A percentile compares a stretch with the other conserved stretches of the same genome.
phyloP scores from a whole-genome alignment of 1,139 yeast genomes.

The Suhomyces maxii region DNA sequence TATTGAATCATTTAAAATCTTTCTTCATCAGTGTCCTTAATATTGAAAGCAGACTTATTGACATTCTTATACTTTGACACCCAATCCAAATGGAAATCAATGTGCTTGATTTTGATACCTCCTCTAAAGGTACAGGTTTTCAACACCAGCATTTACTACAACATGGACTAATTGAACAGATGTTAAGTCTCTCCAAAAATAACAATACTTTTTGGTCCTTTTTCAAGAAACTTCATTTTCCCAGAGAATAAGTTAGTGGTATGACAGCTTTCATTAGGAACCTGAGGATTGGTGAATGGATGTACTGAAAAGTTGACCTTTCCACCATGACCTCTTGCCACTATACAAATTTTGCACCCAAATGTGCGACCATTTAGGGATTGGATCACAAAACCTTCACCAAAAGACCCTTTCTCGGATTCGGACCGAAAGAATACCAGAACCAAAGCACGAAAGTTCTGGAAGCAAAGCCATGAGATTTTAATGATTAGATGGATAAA shows the following conservation, averaged over 20 bases:
- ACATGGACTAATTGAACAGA: constrained; percentile 51
- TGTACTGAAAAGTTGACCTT: constrained; percentile 34
- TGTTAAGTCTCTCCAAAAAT: constrained; percentile 51
- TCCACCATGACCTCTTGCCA: constrained; percentile 47
- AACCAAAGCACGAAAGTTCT: neutral
- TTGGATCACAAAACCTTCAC: constrained; percentile 20
- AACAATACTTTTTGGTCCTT: constrained; percentile 25
- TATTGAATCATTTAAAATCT: constrained; percentile 40
- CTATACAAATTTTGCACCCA: constrained; percentile 39
- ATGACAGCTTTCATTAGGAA: constrained; percentile 40
- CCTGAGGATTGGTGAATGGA: constrained; percentile 25
- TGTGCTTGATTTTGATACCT: constrained; percentile 45
- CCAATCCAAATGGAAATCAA: constrained; percentile 54
- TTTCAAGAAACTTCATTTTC: constrained; percentile 25
- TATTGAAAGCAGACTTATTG: constrained; percentile 43
- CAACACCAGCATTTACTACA: constrained; percentile 32
- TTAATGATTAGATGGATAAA: too few species aligned
- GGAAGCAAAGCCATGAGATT: neutral
- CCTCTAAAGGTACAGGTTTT: constrained; percentile 41
- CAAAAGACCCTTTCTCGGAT: neutral
- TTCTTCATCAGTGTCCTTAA: constrained; percentile 45
- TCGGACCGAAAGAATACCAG: constrained; percentile 14
- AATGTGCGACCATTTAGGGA: constrained; percentile 28
- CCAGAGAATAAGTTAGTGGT: constrained; percentile 41
- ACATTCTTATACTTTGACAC: constrained; percentile 51